These are phyloP conservation scores for Nasturtium officinale DNA, from an alignment of 345 rosid species.

Conservation along the genomic window DNA sequence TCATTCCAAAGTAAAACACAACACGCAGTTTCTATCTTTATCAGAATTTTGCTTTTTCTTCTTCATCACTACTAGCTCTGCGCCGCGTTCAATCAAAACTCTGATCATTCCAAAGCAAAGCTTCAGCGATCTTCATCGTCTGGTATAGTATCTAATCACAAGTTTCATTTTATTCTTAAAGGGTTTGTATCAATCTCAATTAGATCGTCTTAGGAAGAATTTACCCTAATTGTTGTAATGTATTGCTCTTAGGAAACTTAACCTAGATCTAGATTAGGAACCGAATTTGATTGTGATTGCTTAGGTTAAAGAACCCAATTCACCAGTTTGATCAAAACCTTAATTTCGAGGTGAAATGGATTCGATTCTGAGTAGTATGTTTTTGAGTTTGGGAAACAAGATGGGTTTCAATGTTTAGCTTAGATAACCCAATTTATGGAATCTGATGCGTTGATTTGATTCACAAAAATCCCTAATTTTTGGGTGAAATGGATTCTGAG, in stretches of 20 bases:
- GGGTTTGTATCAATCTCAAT: background rate
- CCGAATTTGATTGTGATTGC: background rate
- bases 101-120: slow-evolving; percentile 13
- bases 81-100: background rate
- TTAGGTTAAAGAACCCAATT: background rate
- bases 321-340: background rate
- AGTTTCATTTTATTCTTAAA: background rate
- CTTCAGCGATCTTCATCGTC: slow-evolving; percentile 19
- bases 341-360: background rate
- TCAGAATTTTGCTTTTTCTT: slow-evolving; percentile 9
- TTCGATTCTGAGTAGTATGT: background rate
- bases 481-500: background rate
- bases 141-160: slow-evolving; percentile 9
- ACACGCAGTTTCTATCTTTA: background rate
- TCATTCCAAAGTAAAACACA: background rate
- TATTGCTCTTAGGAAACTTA: background rate
- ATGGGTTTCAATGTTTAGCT: slow-evolving; percentile 53
- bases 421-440: background rate
- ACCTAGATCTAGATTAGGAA: slow-evolving; percentile 35
- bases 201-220: background rate
- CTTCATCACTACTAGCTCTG: background rate
- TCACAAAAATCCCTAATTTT: background rate
- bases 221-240: background rate
- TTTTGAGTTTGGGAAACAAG: background rate
- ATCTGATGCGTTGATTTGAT: background rate